Base-by-base conservation (phyloP, 495 filamentous ascomycete genomes). In the Hyaloscypha variabilis region DNA sequence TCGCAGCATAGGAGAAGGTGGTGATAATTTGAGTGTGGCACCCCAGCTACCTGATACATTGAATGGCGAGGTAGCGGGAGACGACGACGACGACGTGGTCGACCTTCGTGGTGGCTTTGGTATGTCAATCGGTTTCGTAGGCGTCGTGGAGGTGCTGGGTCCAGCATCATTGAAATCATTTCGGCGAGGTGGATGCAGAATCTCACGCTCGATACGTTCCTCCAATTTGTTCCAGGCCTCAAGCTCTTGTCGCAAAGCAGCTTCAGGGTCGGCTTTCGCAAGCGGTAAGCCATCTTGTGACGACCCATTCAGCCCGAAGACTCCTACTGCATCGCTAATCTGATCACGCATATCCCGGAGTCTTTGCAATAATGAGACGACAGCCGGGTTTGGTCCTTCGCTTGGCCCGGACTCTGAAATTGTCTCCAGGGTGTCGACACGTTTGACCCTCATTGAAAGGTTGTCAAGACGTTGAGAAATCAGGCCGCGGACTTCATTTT, bases 131-230 rank as follows among this genome's bases (percentile, higher is more conserved):
- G 63, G 39, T 31, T 60, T 31, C 17, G 60, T 24, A 5, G 34
- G 49, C 29, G 60, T 17, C 31, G 42, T 21, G 2, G 49, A 17
- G 36, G 54, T 62, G 23, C 49, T 29, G 2, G 49, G 31, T 54
- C 51, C 21, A 56, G 2, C 21, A 25, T 23, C 28, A n/a, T 29
- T 29, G 30, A 23, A 63, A 28, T 46, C 55, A 30, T 23, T 31
- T 8, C 23, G 23, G 29, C 29, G 31, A 19, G 26, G 46, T 2
- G 63, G 63, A 42, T 65, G 63, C 28, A 65, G 36, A 19, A 61
- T 66, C 51, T 66, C 64, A 14, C 58, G 25, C 36, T 66, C 58
- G 31, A 66, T 66, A 17, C 57, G 46, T 14, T 55, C 46, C 39
- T 57, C 58, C 46, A 66, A 26, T 56, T 54, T 24, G 17, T 67